Base-by-base conservation (phyloP, 805 yeast genomes). In the Saturnispora galanensis region DNA sequence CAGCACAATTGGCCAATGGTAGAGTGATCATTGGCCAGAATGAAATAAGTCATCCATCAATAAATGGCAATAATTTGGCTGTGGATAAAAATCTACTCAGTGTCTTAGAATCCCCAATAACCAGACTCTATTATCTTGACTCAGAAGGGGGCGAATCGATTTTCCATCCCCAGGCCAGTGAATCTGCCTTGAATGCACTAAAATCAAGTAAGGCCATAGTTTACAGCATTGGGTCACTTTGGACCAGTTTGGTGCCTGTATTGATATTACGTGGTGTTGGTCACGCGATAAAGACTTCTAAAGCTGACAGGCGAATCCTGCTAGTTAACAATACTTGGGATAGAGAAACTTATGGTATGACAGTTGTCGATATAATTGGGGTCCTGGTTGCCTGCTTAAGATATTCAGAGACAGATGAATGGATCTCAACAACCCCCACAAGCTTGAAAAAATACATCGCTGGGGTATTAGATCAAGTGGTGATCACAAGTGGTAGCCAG, bases 211-310 rank as follows among this genome's bases (percentile, higher is more conserved):
- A 79, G 32, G 67, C 74, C 11, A 64, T 88, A 0, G 66, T 89
- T 0, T 85, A 79, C 56, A 84, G 95, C 0, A 84, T 89, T 45
- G 97, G 97, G 1, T 84, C 95, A 1, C 66, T 89, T 32, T 84
- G 84, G 81, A 89, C 97, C 0, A 84, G 95, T 41, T 77, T 84
- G 6, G 64, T 87, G 3, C 97, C 97, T 0, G 79, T 87, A 0
- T 63, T 87, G 6, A 73, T 86, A 8, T 65, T 86, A 3, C 76
- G 76, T 42, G 95, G 94, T 2, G 70, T 84, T 7, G 89, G 89
- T 0, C 71, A 71, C 26, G 26, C 26, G 26, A 21, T 21, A 31
- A 79, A 87, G 0, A 73, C 84, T 21, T 8, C 26, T 6, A 39
- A 38, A 1, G 28, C 42, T 6, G 66, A 65, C 47, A 69, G 67